Base-by-base conservation (phyloP, 352 stramenopile genomes). In the Pythium coloratum region DNA sequence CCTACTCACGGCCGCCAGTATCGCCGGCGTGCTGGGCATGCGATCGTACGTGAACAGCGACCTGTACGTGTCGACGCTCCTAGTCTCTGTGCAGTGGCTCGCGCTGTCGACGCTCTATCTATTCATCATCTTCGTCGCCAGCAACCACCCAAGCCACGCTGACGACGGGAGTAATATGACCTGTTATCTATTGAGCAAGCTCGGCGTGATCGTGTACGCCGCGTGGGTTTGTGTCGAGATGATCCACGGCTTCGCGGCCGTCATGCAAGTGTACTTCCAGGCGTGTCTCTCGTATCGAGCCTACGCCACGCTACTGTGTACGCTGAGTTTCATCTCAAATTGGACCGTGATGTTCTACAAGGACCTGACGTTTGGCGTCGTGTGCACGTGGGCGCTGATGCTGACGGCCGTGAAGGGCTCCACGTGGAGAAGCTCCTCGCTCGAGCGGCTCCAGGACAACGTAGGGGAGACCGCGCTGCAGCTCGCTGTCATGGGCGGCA, bases 91-190 rank as follows among this genome's bases (percentile, higher is more conserved):
- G 6, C 60, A 67, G 28, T 67, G 60, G 60, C 1, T 55, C 26
- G 51, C 60, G 28, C 60, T 67, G 14, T 67, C 50, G 60, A 67
- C 60, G 51, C 60, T 67, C 13, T 67, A 67, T 47, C 36, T 67
- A 18, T 67, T 61, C 32, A 36, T 55, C 33, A 34, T 61, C 14
- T 67, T 67, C 30, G 51, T 67, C 30, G 38, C 60, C 5, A 50
- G 49, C 38, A 14, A 18, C 3, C 36, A 55, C 20, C 51, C 20
- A 42, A 8, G 3, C 3, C 16, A 6, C n/a, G 26, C 0, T 24
- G 30, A 18, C 3, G 38, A 14, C 38, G 38, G 7, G 38, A 46
- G 38, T 46, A n/a, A 18, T 7, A 6, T 18, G 38, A 46, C 3
- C 13, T 0, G 20, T 24, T 46, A 46, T 46, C 38, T 46, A 46